Conservation (phyloP, 139 green algal genomes). For the Chlorella ohadii region DNA sequence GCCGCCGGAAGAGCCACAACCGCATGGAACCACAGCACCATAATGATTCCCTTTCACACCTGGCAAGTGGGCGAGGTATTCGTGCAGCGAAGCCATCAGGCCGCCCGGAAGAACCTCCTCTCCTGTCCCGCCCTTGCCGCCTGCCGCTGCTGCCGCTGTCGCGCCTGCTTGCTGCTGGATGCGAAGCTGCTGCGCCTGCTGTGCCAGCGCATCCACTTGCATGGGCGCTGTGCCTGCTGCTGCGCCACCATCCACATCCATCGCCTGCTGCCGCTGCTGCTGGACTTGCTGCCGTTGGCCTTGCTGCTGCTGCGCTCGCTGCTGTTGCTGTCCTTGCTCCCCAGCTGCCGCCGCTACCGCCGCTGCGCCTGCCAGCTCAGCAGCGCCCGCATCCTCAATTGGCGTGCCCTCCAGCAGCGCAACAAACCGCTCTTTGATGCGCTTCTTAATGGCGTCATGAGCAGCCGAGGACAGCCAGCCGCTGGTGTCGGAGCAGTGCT, state of each 20-base stretch:
- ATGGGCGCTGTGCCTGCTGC: neutral
- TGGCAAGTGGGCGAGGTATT: slow-evolving; percentile 9
- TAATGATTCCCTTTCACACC: neutral
- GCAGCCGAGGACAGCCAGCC: slow-evolving; percentile 11
- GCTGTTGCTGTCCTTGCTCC: neutral
- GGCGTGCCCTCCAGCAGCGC: slow-evolving; percentile 17
- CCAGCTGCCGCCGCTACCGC: neutral
- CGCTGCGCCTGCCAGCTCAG: too few species aligned
- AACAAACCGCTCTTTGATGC: slow-evolving; percentile 29
- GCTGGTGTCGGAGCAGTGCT: slow-evolving; percentile 33
- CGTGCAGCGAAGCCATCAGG: neutral
- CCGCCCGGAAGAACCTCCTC: neutral
- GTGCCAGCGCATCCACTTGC: neutral
- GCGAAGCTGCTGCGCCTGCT: neutral
- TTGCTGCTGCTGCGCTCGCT: neutral
- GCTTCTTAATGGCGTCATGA: slow-evolving; percentile 1
- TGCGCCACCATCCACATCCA: neutral
- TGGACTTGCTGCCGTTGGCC: neutral
- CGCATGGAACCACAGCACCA: too few species aligned
- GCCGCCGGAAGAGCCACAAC: too few species aligned
- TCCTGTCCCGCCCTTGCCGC: too few species aligned
- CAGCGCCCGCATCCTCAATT: neutral
- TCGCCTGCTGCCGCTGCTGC: neutral
- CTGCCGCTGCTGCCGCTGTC: neutral
- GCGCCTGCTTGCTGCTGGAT: neutral